Evolutionary conservation across 805 yeast genomes (phyloP), one percentile per base, ranked within the genome.

Genomic region (Metschnikowia proteae): DNA sequence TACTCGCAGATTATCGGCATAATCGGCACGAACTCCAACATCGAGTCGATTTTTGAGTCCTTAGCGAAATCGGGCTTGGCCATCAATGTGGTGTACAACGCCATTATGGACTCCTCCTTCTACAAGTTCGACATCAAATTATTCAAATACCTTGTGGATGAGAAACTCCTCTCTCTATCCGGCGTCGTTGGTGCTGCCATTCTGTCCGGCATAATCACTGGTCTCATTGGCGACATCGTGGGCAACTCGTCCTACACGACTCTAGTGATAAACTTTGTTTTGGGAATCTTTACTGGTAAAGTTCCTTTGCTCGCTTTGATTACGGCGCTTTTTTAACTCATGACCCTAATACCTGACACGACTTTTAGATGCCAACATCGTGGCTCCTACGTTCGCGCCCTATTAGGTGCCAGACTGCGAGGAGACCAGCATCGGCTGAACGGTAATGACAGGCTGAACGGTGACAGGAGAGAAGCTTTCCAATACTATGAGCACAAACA

Each of bases 11-110:
- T 60, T 31, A 53, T 60, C 29, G 42, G 49, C 13, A 49, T 60
- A 33, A 49, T 60, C n/a, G 59, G 56, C 23, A 46, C 59, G 9
- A 51, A 54, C 45, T 48, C 51, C 45, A 55, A 54, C 36, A 43
- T 57, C 23, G 61, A 56, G 40, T 52, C 52, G 29, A 53, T 60
- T 17, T 52, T 55, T 44, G 60, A 53, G 42, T 59, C 63, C 4
- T 54, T 60, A 50, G 44, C 48, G 11, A 59, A 59, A 51, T 59
- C 63, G 7, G 64, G 64, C n/a, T 55, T 60, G 39, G 64, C 54
- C 23, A 51, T 54, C 9, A 56, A 56, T 17, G 54, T 59, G 29
- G 49, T 56, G 22, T 47, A 55, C 46, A 51, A 50, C 23, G 53
- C 53, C 5, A 39, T 60, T 29, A 48, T 49, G 9, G 60, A 60